A percentile compares a stretch with the other conserved stretches of the same genome.
Conservation (phyloP, 176 grass and related monocot genomes). For the Chrysopogon serrulatus region DNA sequence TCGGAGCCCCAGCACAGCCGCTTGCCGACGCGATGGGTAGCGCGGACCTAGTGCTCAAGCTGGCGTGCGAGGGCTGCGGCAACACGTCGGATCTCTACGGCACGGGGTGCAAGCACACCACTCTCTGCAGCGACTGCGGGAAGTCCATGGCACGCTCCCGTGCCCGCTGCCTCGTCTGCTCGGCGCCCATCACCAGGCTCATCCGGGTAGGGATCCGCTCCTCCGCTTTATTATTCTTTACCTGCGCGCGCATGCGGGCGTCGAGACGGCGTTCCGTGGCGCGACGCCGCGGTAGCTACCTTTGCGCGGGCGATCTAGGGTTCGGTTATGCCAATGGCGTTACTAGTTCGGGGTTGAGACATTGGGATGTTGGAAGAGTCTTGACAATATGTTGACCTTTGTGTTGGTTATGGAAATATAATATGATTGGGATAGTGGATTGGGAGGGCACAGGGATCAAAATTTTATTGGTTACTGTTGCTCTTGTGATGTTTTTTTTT, state of each 20-base stretch:
- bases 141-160: constrained; percentile 71
- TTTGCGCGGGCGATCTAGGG: constrained; percentile 24
- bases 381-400: neutral
- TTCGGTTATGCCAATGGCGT: constrained; percentile 1
- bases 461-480: neutral
- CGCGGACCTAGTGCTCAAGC: constrained; percentile 82
- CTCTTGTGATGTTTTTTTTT: too few relatives aligned
- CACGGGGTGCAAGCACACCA: constrained; percentile 88
- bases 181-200: constrained; percentile 62
- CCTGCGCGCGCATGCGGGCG: neutral
- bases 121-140: constrained; percentile 82
- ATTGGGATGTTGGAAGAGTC: neutral
- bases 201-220: constrained; percentile 56
- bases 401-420: neutral
- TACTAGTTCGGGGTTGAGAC: neutral
- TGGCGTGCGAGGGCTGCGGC: constrained; percentile 74
- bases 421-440: neutral
- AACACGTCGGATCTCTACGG: constrained; percentile 86
- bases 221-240: neutral
- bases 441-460: neutral
- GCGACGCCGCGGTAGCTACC: neutral
- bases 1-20: neutral
- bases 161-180: constrained; percentile 66
- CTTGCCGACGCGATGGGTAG: constrained; percentile 17
- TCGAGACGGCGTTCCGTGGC: neutral